Base-by-base conservation (phyloP, 495 filamentous ascomycete species). In the Neurospora sp. region DNA sequence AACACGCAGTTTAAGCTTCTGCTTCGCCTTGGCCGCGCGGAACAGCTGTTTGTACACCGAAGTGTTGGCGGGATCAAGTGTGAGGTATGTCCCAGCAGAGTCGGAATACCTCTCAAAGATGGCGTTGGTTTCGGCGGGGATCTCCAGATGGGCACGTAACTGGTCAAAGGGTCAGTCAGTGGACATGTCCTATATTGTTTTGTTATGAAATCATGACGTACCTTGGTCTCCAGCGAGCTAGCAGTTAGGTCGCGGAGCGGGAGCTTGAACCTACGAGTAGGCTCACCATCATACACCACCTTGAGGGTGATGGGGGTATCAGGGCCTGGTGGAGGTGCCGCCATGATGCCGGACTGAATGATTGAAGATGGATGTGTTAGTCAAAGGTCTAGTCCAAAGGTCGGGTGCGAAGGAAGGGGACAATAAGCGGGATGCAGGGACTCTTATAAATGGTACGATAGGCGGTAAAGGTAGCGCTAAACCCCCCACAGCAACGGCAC, bases 21-120 rank as follows among this genome's bases (percentile, higher is more conserved):
- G 89, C 87, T 99, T 99, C 20, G 96, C 96, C 83, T 98, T 99
- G 73, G 96, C 96, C 78, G 96, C 96, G 75, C 96, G 92, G 80
- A 94, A 94, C 46, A 99, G 90, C 81, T 97, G 94, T 84, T 98
- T 99, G 88, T 97, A 98, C 71, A 97, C 92, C 35, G 91, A 85
- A 2, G 86, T 81, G 75, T 98, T 97, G 78, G 85, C 84, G 69
- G 88, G 85, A 81, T 98, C 92, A 53, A 99, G 89, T 10, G 85
- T 85, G 74, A 98, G 86, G 82, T 91, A 98, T 75, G 89, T 85
- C 38, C 86, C 89, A 73, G 94, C 93, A 78, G 94, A 97, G 80
- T 99, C 96, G 71, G 96, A 98, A 83, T 94, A 99, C 65, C 96
- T 93, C 86, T 99, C 96, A 77, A 98, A 91, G 76, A 92, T 79